Base-by-base conservation (phyloP, 2,329 filamentous ascomycete genomes). In the Fusarium sp. region DNA sequence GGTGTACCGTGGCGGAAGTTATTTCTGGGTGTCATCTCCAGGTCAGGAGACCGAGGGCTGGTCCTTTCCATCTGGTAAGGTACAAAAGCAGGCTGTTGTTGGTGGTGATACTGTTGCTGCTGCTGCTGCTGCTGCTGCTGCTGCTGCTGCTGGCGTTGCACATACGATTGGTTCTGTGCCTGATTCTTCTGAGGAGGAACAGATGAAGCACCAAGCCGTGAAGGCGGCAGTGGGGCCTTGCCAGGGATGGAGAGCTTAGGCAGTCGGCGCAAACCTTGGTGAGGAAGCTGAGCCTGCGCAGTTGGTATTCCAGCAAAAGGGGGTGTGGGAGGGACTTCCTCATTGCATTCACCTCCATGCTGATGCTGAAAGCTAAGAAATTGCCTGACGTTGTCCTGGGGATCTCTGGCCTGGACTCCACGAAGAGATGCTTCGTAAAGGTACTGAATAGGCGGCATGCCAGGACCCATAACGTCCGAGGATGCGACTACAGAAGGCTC, bases 371-470 rank as follows among this genome's bases (percentile, higher is more conserved):
- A 95, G 77, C 89, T 89, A 56, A 98, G 87, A 81, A 97, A 98
- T 72, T 97, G 93, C 76, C 93, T 91, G 38, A 98, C 94, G 74
- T 95, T 97, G 81, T 98, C 95, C 79, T 97, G 95, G 8, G 95
- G 92, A 77, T 98, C 94, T 56, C 92, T 88, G 20, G 85, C 84
- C 76, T 92, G 87, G 32, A 97, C 78, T 68, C 86, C 89, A 62
- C 90, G 89, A 18, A 97, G 89, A 44, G 86, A 87, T 51, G 91
- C 89, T 78, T 94, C 91, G 74, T 94, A 91, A 40, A 98, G 87
- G 68, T 90, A 88, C 63, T 88, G 86, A 64, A 95, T 85, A 25
- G 90, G 85, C 24, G 91, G 86, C 15, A 90, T 78, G 49, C 88
- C 88, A 8, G 92, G 91, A 4, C 94, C 95, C 68, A 98, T 87